Conservation (phyloP, 805 yeast species). For the Saccharomycodes ludwigii region DNA sequence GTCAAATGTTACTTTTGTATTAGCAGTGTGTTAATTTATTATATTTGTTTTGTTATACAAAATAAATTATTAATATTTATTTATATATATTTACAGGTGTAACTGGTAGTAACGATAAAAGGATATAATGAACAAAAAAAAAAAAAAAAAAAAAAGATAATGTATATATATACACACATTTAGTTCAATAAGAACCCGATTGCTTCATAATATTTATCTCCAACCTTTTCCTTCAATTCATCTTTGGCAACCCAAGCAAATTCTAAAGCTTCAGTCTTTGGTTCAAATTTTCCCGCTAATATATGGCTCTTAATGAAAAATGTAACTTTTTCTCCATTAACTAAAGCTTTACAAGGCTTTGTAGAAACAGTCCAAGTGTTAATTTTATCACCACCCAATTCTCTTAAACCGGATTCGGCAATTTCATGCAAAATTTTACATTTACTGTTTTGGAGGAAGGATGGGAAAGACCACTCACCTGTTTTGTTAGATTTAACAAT, state of each 20-base stretch:
- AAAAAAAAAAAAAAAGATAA: too few relatives aligned
- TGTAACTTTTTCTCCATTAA: constrained; percentile 29
- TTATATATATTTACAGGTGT: too few relatives aligned
- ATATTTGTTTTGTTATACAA: too few relatives aligned
- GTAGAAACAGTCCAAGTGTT: constrained; percentile 88
- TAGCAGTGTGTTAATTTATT: too few relatives aligned
- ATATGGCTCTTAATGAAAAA: constrained; percentile 81
- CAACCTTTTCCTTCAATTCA: constrained; percentile 49
- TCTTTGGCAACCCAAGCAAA: constrained; percentile 79
- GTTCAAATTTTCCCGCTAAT: constrained; percentile 63
- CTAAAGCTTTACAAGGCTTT: constrained; percentile 67
- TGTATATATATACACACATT: constrained; percentile 10
- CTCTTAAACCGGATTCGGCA: constrained; percentile 64
- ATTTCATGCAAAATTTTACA: constrained; percentile 46
- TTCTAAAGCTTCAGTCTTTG: constrained; percentile 28
- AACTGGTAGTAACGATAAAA: too few relatives aligned
- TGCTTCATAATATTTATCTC: constrained; percentile 40
- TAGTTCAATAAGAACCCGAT: constrained; percentile 31
- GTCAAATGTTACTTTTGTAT: too few relatives aligned
- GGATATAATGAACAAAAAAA: too few relatives aligned
- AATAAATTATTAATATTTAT: too few relatives aligned
- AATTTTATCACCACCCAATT: constrained; percentile 60
- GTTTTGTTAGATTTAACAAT: constrained; percentile 36
- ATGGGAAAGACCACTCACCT: constrained; percentile 67
- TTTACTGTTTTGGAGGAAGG: constrained; percentile 30